phyloP scores from a whole-genome alignment of 441 rosid genomes.

The Bocquillonia castaneifolia region DNA sequence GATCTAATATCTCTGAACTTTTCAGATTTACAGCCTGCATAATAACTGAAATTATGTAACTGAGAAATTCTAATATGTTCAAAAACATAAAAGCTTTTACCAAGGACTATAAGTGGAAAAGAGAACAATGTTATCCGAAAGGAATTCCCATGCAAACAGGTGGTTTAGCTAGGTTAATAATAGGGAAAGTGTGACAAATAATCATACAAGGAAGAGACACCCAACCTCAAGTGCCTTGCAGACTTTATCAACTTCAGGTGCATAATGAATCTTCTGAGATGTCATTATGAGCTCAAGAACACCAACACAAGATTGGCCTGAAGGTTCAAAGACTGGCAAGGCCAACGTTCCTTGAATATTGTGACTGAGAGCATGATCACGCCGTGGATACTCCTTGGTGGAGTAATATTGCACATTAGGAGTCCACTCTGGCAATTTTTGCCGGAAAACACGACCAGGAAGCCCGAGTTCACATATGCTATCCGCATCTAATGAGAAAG shows the following conservation, averaged over 20 bases:
- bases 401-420: slow-evolving; percentile 90
- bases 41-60: slow-evolving; percentile 39
- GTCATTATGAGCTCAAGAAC: slow-evolving; percentile 91
- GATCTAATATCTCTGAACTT: slow-evolving; percentile 76
- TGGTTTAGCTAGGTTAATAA: neutral
- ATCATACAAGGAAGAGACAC: slow-evolving; percentile 24
- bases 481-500: slow-evolving; percentile 72
- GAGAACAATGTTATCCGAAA: neutral
- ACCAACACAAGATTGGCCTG: slow-evolving; percentile 71
- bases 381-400: slow-evolving; percentile 70
- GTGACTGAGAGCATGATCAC: slow-evolving; percentile 59
- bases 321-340: slow-evolving; percentile 84
- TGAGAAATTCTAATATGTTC: slow-evolving; percentile 20
- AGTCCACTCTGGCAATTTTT: slow-evolving; percentile 86
- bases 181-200: slow-evolving; percentile 2
- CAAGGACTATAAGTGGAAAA: neutral
- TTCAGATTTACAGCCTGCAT: slow-evolving; percentile 86
- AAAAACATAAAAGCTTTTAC: neutral
- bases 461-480: slow-evolving; percentile 69
- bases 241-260: slow-evolving; percentile 93
- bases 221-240: slow-evolving; percentile 98
- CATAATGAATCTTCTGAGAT: slow-evolving; percentile 75
- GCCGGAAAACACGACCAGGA: slow-evolving; percentile 86
- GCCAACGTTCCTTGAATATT: slow-evolving; percentile 87
- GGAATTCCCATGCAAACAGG: slow-evolving; percentile 1